Percentiles rank a stretch among this genome's conserved stretches.
These are phyloP conservation scores for Penicillium verhagenii DNA, from an alignment of 495 filamentous ascomycete species.

Conservation along the genomic window DNA sequence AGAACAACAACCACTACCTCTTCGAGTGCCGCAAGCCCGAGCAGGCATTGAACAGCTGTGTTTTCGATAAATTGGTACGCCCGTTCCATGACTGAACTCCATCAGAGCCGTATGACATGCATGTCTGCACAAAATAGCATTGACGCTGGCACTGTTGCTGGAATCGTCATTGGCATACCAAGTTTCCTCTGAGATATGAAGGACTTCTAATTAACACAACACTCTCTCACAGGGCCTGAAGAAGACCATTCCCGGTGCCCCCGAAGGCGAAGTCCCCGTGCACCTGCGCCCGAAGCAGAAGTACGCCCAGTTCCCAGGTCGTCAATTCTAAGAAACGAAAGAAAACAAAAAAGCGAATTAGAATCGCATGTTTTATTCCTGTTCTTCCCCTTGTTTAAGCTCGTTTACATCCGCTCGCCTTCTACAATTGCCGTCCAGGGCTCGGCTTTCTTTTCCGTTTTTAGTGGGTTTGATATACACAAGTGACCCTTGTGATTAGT, in stretches of 20 bases:
- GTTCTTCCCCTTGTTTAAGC: background rate
- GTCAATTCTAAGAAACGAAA: slow-evolving; percentile 36
- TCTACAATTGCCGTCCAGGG: slow-evolving; percentile 9
- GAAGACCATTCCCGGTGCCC: slow-evolving; percentile 84
- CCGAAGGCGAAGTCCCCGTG: slow-evolving; percentile 72
- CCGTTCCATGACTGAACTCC: background rate
- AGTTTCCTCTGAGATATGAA: background rate
- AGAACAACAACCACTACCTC: slow-evolving; percentile 94
- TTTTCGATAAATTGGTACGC: slow-evolving; percentile 92
- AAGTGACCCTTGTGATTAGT: slow-evolving; percentile 21
- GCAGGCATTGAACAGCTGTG: slow-evolving; percentile 84
- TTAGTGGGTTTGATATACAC: slow-evolving; percentile 20
- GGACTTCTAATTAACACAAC: background rate
- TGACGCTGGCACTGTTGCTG: background rate
- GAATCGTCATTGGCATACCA: background rate
- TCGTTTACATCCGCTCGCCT: slow-evolving; percentile 11
- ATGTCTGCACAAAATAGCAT: background rate
- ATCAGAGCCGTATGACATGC: background rate
- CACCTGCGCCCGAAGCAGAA: slow-evolving; percentile 79
- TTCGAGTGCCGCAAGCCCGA: slow-evolving; percentile 84
- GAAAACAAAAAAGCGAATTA: slow-evolving; percentile 12
- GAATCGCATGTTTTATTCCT: background rate
- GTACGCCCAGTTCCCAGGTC: slow-evolving; percentile 56
- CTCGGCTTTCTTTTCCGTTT: slow-evolving; percentile 22
- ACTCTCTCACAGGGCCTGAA: slow-evolving; percentile 67